Conservation (phyloP, 2,329 filamentous ascomycete species). For the Aureobasidium melanogenum region DNA sequence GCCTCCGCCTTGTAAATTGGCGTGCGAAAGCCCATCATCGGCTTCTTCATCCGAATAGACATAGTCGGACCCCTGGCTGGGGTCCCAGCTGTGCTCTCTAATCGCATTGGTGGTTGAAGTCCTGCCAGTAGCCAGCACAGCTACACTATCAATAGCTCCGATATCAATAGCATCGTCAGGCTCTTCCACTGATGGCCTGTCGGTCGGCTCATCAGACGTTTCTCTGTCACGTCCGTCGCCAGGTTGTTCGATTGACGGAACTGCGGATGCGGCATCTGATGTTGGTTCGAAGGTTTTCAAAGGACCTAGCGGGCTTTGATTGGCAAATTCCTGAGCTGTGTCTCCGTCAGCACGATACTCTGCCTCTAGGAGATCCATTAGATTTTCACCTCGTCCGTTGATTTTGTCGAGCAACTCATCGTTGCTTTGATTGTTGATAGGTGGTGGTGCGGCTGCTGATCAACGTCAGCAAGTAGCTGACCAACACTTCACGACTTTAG, state of each 20-base stretch:
- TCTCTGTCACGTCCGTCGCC: background rate
- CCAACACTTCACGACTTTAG: too few relatives aligned
- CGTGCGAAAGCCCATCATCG: accelerated
- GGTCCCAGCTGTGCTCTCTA: background rate
- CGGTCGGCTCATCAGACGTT: background rate
- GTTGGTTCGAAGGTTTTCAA: background rate
- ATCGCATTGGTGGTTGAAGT: background rate
- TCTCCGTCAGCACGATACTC: background rate
- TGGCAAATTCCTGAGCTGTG: background rate
- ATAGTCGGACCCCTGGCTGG: background rate
- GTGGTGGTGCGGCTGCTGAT: background rate
- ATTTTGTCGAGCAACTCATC: background rate
- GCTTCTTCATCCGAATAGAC: background rate
- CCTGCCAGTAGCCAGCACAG: too few relatives aligned
- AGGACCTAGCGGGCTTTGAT: background rate
- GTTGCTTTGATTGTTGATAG: background rate
- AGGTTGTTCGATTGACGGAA: background rate
- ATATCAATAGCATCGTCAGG: too few relatives aligned
- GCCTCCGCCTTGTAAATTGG: too few relatives aligned
- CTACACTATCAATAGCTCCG: too few relatives aligned
- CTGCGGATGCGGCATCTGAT: too few relatives aligned
- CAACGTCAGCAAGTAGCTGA: background rate
- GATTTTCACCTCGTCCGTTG: background rate
- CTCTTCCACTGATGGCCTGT: too few relatives aligned
- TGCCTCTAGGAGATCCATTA: background rate